Evolutionary conservation across 2,329 filamentous ascomycete species (phyloP), one percentile per base, ranked within the genome.

Genomic region (Penicillium sp.): DNA sequence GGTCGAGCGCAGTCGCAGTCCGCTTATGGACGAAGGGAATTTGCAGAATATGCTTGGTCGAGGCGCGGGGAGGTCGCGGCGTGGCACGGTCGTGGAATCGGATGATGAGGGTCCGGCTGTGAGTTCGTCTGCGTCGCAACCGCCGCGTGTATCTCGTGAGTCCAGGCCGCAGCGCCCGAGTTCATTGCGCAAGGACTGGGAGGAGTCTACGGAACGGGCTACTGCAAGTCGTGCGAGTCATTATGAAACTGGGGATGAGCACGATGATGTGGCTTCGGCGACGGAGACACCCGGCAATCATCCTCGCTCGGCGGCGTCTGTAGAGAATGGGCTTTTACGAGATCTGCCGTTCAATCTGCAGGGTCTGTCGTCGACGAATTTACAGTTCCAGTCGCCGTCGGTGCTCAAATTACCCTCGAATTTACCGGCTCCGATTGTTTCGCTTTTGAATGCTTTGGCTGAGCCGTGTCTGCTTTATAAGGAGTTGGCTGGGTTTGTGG

Each of bases 401-500:
- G 87, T 86, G 2, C 80, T 98, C 56, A 91, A 88, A 71, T 81
- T 99, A 28, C 96, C 95, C 0, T 72, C 88, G 0, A 91, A 89
- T 0, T 83, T 99, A 6, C 93, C 95, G 1, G 83, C 93, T 6
- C 94, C 95, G 2, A 83, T 98, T 10, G 83, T 98, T 15, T 93
- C 93, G 17, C 84, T 99, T 10, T 82, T 99, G 2, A 92, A 99
- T 71, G 92, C 91, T 0, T 82, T 99, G 22, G 93, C 95, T 1
- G 95, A 99, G 74, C 95, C 95, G 8, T 96, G 94, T 5, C 82
- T 99, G n/a, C 83, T 99, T 9, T 99, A 97, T 75, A 88, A 89
- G 62, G 87, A 87, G 1, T 84, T 99, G 0, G 87, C 92, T 15
- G 84, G 85, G 3, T 99, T 97, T 77, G 90, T 94, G 60, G 90